Percentiles rank a stretch among this genome's conserved stretches.
Conservation (phyloP, 768 basidiomycete species). For the Trametes coccinea region DNA sequence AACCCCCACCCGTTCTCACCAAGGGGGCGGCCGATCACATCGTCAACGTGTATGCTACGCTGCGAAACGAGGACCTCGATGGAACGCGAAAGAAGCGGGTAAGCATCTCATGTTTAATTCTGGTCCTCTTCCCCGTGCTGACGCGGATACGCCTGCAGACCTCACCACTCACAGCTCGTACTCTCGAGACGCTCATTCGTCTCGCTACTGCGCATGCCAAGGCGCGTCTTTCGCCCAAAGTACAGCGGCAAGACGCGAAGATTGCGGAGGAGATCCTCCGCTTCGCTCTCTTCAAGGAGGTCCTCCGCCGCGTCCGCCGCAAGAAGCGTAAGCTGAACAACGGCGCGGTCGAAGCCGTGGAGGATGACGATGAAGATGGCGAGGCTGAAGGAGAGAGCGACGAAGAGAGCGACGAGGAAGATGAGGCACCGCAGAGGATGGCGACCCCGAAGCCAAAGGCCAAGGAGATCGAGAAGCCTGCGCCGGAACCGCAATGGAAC, state of each 20-base stretch:
- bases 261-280: conserved; percentile 95
- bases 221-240: conserved; percentile 81
- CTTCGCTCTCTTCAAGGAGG: conserved; percentile 97
- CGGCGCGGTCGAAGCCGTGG: conserved; percentile 42
- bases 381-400: conserved; percentile 53
- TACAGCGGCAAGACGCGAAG: conserved; percentile 81
- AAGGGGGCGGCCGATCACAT: conserved; percentile 95
- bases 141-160: conserved; percentile 54
- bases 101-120: conserved; percentile 9
- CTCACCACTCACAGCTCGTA: conserved; percentile 95
- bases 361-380: conserved; percentile 47
- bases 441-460: conserved; percentile 49
- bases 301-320: conserved; percentile 73
- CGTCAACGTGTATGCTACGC: conserved; percentile 84
- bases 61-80: conserved; percentile 91
- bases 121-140: neutral
- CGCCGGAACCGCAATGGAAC: conserved; percentile 38
- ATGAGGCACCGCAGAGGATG: conserved; percentile 47
- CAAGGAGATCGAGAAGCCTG: conserved; percentile 26
- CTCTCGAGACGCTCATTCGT: conserved; percentile 97
- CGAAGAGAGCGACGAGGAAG: conserved; percentile 52
- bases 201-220: conserved; percentile 98
- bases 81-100: conserved; percentile 82
- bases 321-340: conserved; percentile 88
- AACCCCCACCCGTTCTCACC: conserved; percentile 80